These are phyloP conservation scores for Magnusiomyces suaveolens DNA, from an alignment of 1,139 yeast genomes.

Conservation along the genomic window DNA sequence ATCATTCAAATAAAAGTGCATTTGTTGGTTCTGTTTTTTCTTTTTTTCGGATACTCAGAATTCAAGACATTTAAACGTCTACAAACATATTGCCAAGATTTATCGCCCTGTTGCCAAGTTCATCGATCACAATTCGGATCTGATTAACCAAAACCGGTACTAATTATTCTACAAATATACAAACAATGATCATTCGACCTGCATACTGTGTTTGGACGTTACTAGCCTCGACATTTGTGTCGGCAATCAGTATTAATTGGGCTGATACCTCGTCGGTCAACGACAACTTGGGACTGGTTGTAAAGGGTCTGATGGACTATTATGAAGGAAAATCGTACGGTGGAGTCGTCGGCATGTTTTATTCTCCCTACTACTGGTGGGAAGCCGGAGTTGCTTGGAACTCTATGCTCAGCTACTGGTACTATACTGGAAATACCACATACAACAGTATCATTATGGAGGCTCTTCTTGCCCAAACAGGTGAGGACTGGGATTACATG, in stretches of 20 bases:
- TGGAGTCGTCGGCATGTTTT: slow-evolving; percentile 65
- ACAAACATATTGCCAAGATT: too few relatives aligned
- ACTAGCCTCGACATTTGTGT: neutral
- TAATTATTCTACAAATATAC: neutral
- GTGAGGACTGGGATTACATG: slow-evolving; percentile 56
- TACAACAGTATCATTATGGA: slow-evolving; percentile 46
- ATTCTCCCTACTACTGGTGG: slow-evolving; percentile 85
- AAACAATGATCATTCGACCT: neutral
- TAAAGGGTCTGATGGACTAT: slow-evolving; percentile 60
- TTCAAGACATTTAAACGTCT: too few relatives aligned
- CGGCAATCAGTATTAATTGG: slow-evolving; percentile 18
- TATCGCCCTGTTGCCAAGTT: too few relatives aligned
- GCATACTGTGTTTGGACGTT: neutral
- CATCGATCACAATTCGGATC: too few relatives aligned
- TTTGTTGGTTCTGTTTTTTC: too few relatives aligned
- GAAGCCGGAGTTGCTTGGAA: slow-evolving; percentile 89
- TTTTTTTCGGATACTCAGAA: too few relatives aligned
- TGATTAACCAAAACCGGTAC: too few relatives aligned
- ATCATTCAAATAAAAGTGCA: too few relatives aligned
- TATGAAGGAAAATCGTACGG: slow-evolving; percentile 48
- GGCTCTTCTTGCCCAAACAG: slow-evolving; percentile 57
- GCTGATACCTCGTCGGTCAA: slow-evolving; percentile 22
- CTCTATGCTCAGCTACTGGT: slow-evolving; percentile 57
- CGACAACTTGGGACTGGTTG: slow-evolving; percentile 45
- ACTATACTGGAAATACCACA: slow-evolving; percentile 53